Evolutionary conservation across 768 basidiomycete genomes (phyloP), one percentile per base, ranked within the genome.

Genomic region (Trametes villosa): DNA sequence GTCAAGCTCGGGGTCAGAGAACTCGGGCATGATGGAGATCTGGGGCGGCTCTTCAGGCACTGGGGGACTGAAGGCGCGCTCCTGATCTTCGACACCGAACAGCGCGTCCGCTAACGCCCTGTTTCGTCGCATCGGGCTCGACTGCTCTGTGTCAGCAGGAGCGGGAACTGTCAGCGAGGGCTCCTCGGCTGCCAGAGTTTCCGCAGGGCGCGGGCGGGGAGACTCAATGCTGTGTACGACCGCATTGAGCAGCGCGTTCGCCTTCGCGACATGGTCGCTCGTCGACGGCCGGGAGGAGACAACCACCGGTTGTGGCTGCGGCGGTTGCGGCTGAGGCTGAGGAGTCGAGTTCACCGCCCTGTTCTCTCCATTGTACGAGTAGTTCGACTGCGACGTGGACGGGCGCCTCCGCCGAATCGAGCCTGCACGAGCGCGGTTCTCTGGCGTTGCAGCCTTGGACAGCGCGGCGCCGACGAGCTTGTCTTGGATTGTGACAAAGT

Each of bases 301-400:
- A 8, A 70, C 27, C 1, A 71, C 60, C 24, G 75, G 64, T 33
- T 77, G 75, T 9, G 76, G 73, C 22, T 75, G 73, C 38, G 71
- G 68, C 48, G n/a, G n/a, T n/a, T 68, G 63, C 33, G 74, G 78
- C 69, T 70, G 82, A 68, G 45, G 66, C 64, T 79, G 82, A 4
- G 82, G 86, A 18, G 82, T 79, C 49, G 87, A 84, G 68, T 86
- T 90, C 33, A 79, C 79, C 61, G 82, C 81, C 54, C 70, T 59
- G 61, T 64, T 73, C 13, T 77, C 86, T n/a, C 81, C 83, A 54
- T 77, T 81, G 45, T 74, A 75, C 0, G 86, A 87, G 68, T 91
- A 88, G 67, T 85, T 88, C 12, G 90, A 89, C 72, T 92, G 90
- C n/a, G 91, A 91, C 15, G 88, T 91, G 1, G 91, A 92, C 12